Conservation (phyloP, 345 rosid genomes). For the Mangifera indica region DNA sequence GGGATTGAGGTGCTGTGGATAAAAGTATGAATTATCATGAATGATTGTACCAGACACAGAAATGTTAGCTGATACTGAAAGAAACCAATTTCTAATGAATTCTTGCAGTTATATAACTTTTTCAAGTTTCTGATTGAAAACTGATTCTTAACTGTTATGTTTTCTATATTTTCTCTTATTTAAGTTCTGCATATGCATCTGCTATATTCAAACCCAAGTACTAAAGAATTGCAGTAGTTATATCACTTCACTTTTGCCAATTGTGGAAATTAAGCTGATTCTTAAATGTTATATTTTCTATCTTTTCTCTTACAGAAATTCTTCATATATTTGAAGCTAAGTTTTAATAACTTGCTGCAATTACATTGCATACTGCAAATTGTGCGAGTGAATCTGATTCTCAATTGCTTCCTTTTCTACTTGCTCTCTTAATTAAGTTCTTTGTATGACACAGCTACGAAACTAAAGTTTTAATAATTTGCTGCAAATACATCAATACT, state of each 20-base stretch:
- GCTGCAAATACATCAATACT: not conserved
- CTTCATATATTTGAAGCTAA: not conserved
- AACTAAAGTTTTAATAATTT: not conserved
- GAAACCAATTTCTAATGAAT: not conserved
- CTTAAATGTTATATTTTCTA: no score
- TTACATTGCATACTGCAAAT: not conserved
- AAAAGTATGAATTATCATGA: not conserved
- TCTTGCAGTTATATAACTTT: not conserved
- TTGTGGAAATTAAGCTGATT: no score
- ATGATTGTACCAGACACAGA: not conserved
- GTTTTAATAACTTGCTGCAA: not conserved
- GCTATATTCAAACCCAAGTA: no score
- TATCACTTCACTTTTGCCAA: no score
- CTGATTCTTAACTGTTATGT: not conserved
- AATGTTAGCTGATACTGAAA: not conserved
- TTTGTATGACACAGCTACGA: not conserved
- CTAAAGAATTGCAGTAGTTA: no score
- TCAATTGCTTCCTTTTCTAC: not conserved
- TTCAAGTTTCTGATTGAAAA: not conserved
- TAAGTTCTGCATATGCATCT: not conserved
- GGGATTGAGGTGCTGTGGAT: not conserved
- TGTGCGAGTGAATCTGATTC: not conserved
- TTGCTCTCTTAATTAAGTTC: not conserved
- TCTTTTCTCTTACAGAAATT: no score
- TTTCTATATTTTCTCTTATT: not conserved